Evolutionary conservation across 2,329 filamentous ascomycete genomes (phyloP).

Genomic region (Pseudogymnoascus sp.): DNA sequence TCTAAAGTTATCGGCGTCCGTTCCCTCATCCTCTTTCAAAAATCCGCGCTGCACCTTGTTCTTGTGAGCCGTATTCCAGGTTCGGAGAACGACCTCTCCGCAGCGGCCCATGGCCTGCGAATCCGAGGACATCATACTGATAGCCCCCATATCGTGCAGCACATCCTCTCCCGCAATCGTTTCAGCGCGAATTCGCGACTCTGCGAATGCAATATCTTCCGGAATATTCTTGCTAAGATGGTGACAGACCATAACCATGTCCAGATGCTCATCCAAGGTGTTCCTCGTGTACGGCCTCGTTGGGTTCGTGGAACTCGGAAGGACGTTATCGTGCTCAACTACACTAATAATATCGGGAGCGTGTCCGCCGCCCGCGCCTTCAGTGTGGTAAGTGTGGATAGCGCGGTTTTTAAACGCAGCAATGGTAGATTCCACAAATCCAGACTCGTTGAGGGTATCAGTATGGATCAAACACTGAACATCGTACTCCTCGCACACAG

Average conservation of each 20-base stretch:
- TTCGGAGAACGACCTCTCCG: slow-evolving; percentile 85
- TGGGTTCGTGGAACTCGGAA: slow-evolving; percentile 86
- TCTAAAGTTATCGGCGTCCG: slow-evolving; percentile 79
- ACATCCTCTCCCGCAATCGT: slow-evolving; percentile 97
- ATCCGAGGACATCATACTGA: slow-evolving; percentile 95
- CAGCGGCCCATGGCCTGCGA: slow-evolving; percentile 95
- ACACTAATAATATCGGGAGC: slow-evolving; percentile 94
- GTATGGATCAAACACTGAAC: slow-evolving; percentile 93
- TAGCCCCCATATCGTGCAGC: slow-evolving; percentile 86
- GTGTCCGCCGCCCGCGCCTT: slow-evolving; percentile 90
- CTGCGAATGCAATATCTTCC: slow-evolving; percentile 91
- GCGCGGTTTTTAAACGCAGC: slow-evolving; percentile 77
- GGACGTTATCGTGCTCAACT: slow-evolving; percentile 79
- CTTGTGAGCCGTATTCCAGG: slow-evolving; percentile 97
- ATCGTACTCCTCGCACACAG: slow-evolving; percentile 82
- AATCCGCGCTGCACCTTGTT: slow-evolving; percentile 80
- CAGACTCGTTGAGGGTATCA: slow-evolving; percentile 91
- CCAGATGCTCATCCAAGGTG: slow-evolving; percentile 90
- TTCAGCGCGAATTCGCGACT: slow-evolving; percentile 87
- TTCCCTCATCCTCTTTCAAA: slow-evolving; percentile 69
- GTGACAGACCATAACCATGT: slow-evolving; percentile 98
- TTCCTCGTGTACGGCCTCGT: slow-evolving; percentile 86
- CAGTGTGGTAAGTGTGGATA: slow-evolving; percentile 95
- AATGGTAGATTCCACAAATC: slow-evolving; percentile 91
- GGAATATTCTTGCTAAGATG: slow-evolving; percentile 88